Base-by-base conservation (phyloP, 1,284 basidiomycete species). In the Apiotrichum porosum region DNA sequence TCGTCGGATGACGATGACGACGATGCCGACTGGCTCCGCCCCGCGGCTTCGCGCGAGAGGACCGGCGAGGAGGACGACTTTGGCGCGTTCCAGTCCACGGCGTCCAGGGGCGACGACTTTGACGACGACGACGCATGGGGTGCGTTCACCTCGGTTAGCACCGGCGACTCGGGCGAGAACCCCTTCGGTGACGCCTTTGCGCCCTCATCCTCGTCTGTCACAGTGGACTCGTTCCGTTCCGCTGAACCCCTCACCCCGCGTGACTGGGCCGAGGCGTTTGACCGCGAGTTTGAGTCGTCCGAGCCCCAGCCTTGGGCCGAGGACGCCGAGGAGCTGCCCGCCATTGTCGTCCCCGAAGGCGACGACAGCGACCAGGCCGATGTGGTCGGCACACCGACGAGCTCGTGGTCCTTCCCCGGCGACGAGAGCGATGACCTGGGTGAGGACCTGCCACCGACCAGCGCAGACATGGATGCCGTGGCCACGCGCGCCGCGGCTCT, bases 51-150 rank as follows among this genome's bases (percentile, higher is more conserved):
- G 39, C 33, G 34, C 56, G 49, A 51, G 53, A 26, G 44, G 45
- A 52, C 58, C 24, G 62, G 60, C 14, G 63, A 66, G 21, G 65
- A 43, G 32, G 49, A 68, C 15, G 66, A 69, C 36, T 69, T 69
- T 50, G 69, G 65, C 5, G 69, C 54, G 1, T 57, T 62, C 56
- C 48, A 65, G 28, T 41, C 49, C 8, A 46, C 50, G 18, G 22
- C 23, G 13, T 28, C 26, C 26, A 28, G 12, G 26, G 12, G 8
- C 26, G 57, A 53, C 32, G 63, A 63, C 17, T 60, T 64, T 36
- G 61, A 66, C 39, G 62, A 64, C 42, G 61, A 62, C 47, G 61
- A 74, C 31, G 69, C 64, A 0, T 74, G 71, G 70, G 71, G 71
- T 12, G 60, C 60, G 18, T 74, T 71, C 53, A 55, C 55, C 12